Percentiles rank a stretch among this genome's conserved stretches.
These are phyloP conservation scores for Geosmithia flava DNA, from an alignment of 2,329 filamentous ascomycete genomes.

Conservation along the genomic window DNA sequence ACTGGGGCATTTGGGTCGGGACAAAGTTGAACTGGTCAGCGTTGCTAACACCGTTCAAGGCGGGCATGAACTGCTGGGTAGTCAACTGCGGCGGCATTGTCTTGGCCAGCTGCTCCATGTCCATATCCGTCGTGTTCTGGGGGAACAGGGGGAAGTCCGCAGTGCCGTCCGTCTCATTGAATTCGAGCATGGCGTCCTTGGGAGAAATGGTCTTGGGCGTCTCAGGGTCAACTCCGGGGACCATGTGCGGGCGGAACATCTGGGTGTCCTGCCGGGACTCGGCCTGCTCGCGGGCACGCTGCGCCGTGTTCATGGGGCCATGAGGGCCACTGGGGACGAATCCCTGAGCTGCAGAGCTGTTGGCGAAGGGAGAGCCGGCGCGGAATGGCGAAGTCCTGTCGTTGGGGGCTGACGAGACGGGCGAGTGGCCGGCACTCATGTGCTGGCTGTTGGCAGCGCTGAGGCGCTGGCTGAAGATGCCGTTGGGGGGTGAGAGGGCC, in stretches of 20 bases:
- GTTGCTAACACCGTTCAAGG: neutral
- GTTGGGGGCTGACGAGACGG: slow-evolving; percentile 41
- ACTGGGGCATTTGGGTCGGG: slow-evolving; percentile 10
- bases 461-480: slow-evolving; percentile 62
- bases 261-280: slow-evolving; percentile 48
- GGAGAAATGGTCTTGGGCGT: slow-evolving; percentile 84
- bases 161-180: slow-evolving; percentile 62
- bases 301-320: slow-evolving; percentile 35
- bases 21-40: slow-evolving; percentile 12
- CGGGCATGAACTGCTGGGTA: neutral
- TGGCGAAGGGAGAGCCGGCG: slow-evolving; percentile 50
- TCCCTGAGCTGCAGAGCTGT: slow-evolving; percentile 29
- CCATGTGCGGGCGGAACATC: slow-evolving; percentile 27
- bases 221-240: slow-evolving; percentile 25
- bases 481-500: slow-evolving; percentile 32
- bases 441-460: slow-evolving; percentile 70
- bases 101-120: slow-evolving; percentile 26
- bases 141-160: slow-evolving; percentile 64
- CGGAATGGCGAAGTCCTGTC: slow-evolving; percentile 61
- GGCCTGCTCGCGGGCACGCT: slow-evolving; percentile 46
- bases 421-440: slow-evolving; percentile 43
- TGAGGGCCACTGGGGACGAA: slow-evolving; percentile 13
- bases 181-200: slow-evolving; percentile 82
- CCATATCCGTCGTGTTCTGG: slow-evolving; percentile 36
- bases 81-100: slow-evolving; percentile 10